A percentile compares a stretch with the other conserved stretches of the same genome.
phyloP scores from a whole-genome alignment of 306 rosid genomes.

The Prunus persica region Prunus_persica_NCBIv2 NC_034009.1:28475001-28475500 shows the following conservation, averaged over 20 bases:
- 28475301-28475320: conserved; percentile 36
- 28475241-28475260: conserved; percentile 10
- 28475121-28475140: conserved; percentile 39
- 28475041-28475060: conserved; percentile 33
- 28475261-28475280: conserved; percentile 28
- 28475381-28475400: conserved; percentile 22
- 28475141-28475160: conserved; percentile 90
- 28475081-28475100: conserved; percentile 36
- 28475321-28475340: not conserved
- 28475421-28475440: conserved; percentile 17
- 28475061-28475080: conserved; percentile 28
- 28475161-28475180: conserved; percentile 32
- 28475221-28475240: conserved; percentile 31
- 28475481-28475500: conserved; percentile 12
- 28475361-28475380: conserved; percentile 18
- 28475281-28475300: conserved; percentile 15
- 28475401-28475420: conserved; percentile 27
- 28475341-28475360: conserved; percentile 5
- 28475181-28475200: conserved; percentile 26
- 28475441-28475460: conserved; percentile 11
- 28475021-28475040: conserved; percentile 25
- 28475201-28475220: conserved; percentile 26
- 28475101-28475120: conserved; percentile 53
- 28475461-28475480: conserved; percentile 55
- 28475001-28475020: conserved; percentile 27